phyloP scores from a whole-genome alignment of 2,329 filamentous ascomycete species.

The Penicillium sp. region DNA sequence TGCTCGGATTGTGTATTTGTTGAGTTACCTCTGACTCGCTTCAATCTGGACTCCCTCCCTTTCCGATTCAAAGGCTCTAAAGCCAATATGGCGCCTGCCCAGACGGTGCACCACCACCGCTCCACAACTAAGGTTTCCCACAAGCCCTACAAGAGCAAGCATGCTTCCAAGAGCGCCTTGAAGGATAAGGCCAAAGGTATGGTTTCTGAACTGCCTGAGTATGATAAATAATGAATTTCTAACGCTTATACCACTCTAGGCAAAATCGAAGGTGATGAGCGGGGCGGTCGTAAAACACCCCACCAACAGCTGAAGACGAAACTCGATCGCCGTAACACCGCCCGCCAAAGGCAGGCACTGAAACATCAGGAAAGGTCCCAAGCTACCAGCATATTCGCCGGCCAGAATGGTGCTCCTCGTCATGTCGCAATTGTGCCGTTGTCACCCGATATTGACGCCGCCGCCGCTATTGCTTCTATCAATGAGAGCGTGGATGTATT shows the following conservation, averaged over 20 bases:
- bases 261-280: slow-evolving; percentile 64
- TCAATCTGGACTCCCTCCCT: slow-evolving; percentile 52
- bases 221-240: background rate
- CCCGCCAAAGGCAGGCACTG: slow-evolving; percentile 74
- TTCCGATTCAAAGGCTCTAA: slow-evolving; percentile 72
- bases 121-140: slow-evolving; percentile 80
- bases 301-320: slow-evolving; percentile 98
- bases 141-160: slow-evolving; percentile 87
- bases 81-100: slow-evolving; percentile 64
- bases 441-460: slow-evolving; percentile 61
- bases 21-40: background rate
- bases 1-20: background rate
- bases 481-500: slow-evolving; percentile 74
- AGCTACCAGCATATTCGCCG: slow-evolving; percentile 72
- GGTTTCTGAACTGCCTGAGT: slow-evolving; percentile 1
- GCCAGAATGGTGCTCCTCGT: slow-evolving; percentile 74
- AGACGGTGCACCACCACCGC: slow-evolving; percentile 66
- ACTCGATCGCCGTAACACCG: slow-evolving; percentile 86
- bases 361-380: slow-evolving; percentile 78
- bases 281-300: slow-evolving; percentile 70
- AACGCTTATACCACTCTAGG: slow-evolving; percentile 44
- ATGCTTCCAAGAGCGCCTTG: slow-evolving; percentile 77
- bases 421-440: slow-evolving; percentile 83
- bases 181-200: slow-evolving; percentile 77
- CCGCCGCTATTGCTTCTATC: slow-evolving; percentile 59